Evolutionary conservation across 1,284 basidiomycete genomes (phyloP), one percentile per base, ranked within the genome.

Genomic region (Ustilago lituana): DNA sequence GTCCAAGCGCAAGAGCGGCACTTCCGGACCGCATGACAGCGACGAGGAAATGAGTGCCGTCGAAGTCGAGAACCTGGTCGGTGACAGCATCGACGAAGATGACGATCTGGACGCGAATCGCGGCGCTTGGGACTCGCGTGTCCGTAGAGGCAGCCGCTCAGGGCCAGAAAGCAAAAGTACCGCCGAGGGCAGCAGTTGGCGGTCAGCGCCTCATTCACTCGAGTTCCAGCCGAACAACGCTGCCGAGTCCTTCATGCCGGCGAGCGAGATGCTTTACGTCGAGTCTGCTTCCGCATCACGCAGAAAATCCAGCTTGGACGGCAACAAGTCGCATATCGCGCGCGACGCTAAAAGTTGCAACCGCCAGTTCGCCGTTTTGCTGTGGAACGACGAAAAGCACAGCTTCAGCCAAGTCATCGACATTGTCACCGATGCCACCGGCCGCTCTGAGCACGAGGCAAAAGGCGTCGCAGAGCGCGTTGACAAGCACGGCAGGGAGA

Each of bases 311-410:
- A 54, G 50, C 41, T 12, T 37, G 19, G 62, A 59, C 1, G 40
- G 31, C 23, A 35, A 17, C 14, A 53, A 67, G 19, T 37, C 64
- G 17, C 52, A 53, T 8, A 2, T 32, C 10, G 20, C 49, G 9
- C 38, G 45, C 4, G 43, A 48, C 4, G 39, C 53, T 12, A 11
- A 29, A 33, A 46, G 47, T 26, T 50, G 39, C 29, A 69, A 62
- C 32, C 76, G 70, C 12, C 88, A 68, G 90, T 94, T 65, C 87
- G 91, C 91, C 20, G 87, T 98, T 51, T 85, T 96, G 17, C 84
- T 98, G 2, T 98, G 94, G 94, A 94, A 96, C 82, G 95, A 98
- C 83, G 96, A 99, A 83, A 96, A 94, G 75, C 96, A 98, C 82
- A 94, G 92, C 2, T 92, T 91, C 75, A 89, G 90, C 49, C 93